A percentile compares a stretch with the other conserved stretches of the same genome.
Evolutionary conservation across 2,329 filamentous ascomycete species (phyloP).

Genomic region (Cladosporium sp.): DNA sequence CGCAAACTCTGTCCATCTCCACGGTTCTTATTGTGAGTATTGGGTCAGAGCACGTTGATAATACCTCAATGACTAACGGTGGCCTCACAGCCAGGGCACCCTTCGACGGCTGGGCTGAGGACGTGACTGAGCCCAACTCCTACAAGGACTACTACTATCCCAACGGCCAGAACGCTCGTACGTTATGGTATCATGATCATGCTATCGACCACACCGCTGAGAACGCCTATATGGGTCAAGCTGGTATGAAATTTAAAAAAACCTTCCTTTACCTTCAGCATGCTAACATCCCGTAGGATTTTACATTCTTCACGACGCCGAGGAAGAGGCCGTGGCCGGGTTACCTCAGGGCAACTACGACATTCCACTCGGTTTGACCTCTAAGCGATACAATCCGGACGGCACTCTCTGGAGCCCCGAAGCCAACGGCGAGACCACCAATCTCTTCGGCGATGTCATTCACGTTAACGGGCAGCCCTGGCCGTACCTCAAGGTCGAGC

Average conservation of each 20-base stretch:
- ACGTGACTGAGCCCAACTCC: constrained; percentile 51
- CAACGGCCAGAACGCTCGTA: constrained; percentile 54
- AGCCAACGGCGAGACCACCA: constrained; percentile 42
- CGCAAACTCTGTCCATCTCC: constrained; percentile 55
- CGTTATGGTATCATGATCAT: constrained; percentile 60
- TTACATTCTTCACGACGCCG: constrained; percentile 55
- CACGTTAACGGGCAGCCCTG: constrained; percentile 61
- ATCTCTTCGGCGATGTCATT: constrained; percentile 58
- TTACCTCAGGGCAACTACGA: constrained; percentile 57
- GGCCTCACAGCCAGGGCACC: constrained; percentile 25
- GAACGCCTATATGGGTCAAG: constrained; percentile 59
- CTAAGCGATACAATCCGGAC: constrained; percentile 55
- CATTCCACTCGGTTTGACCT: constrained; percentile 51
- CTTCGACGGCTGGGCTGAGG: constrained; percentile 57
- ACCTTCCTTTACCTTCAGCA: not conserved
- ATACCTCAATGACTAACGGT: not conserved
- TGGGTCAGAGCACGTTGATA: not conserved
- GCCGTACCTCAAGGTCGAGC: constrained; percentile 60
- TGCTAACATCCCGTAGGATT: constrained; percentile 39
- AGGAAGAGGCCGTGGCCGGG: constrained; percentile 48
- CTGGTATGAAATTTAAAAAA: constrained; percentile 22
- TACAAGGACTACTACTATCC: constrained; percentile 64
- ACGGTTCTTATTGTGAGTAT: constrained; percentile 49
- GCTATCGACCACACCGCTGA: constrained; percentile 47
- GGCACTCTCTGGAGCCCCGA: constrained; percentile 51